Conservation (phyloP, 2,329 filamentous ascomycete species). For the Kalmusia sp. region DNA sequence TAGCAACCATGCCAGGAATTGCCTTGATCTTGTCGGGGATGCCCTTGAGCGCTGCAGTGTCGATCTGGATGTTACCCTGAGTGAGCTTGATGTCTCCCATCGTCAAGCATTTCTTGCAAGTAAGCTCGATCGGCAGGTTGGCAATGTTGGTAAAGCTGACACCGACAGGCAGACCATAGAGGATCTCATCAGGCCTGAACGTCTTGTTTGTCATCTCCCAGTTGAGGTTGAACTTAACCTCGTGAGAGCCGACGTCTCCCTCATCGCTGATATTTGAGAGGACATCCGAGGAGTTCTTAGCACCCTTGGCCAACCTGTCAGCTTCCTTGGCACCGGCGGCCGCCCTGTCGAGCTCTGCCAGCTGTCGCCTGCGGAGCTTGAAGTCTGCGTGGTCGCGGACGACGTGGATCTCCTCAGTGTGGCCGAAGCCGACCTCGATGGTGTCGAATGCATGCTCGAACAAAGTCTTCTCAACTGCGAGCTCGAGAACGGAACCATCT, state of each 20-base stretch:
- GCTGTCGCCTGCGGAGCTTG: conserved; percentile 26
- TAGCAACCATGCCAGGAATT: conserved; percentile 8
- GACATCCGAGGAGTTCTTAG: conserved; percentile 6
- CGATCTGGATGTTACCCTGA: conserved; percentile 38
- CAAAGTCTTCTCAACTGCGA: conserved; percentile 28
- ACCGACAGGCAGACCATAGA: conserved; percentile 18
- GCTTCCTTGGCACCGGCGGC: conserved; percentile 5
- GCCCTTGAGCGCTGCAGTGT: conserved; percentile 31
- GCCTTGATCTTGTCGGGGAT: conserved; percentile 23
- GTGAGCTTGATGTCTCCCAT: conserved; percentile 39
- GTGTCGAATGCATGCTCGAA: conserved; percentile 40
- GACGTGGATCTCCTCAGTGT: conserved; percentile 38
- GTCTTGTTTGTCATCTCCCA: conserved; percentile 32
- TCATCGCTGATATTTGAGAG: conserved; percentile 24
- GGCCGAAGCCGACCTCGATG: conserved; percentile 40
- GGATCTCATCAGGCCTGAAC: conserved; percentile 27
- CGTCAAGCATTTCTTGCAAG: conserved; percentile 46
- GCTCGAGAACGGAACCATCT: conserved; percentile 33
- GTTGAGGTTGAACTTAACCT: conserved; percentile 29
- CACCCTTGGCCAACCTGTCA: neutral
- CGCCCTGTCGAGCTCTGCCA: neutral
- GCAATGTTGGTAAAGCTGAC: conserved; percentile 22
- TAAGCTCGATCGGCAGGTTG: conserved; percentile 35
- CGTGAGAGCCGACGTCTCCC: conserved; percentile 24
- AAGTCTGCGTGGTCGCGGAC: conserved; percentile 39